These are phyloP conservation scores for Leucocoprinus birnbaumii DNA, from an alignment of 768 basidiomycete species.

Conservation along the genomic window DNA sequence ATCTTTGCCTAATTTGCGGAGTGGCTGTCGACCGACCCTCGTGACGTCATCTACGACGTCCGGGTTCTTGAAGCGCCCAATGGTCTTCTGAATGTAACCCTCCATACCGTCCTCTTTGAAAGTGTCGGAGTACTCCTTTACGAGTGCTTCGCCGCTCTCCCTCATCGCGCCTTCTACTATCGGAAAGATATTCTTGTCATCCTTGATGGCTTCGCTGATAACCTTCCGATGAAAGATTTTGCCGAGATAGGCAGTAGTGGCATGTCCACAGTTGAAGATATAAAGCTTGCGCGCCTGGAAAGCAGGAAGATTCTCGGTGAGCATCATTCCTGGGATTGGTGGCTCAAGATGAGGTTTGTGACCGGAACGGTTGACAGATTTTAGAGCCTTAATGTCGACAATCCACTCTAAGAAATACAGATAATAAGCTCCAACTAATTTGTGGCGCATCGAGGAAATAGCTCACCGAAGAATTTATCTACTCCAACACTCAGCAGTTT, in stretches of 20 bases:
- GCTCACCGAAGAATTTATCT: constrained; percentile 9
- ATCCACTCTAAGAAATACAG: constrained; percentile 4
- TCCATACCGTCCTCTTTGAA: constrained; percentile 4
- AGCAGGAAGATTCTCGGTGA: constrained; percentile 8
- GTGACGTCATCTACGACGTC: constrained; percentile 5
- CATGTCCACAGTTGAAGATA: constrained; percentile 8
- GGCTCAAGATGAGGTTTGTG: background rate
- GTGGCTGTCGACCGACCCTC: constrained; percentile 4
- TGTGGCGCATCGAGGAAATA: background rate
- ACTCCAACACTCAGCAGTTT: constrained; percentile 4
- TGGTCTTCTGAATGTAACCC: constrained; percentile 6
- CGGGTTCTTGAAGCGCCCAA: constrained; percentile 6
- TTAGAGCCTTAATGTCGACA: constrained; percentile 5
- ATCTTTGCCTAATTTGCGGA: constrained; percentile 8
- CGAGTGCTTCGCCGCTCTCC: constrained; percentile 1
- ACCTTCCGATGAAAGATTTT: background rate
- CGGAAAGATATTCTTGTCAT: background rate
- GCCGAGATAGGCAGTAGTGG: constrained; percentile 8
- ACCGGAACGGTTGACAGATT: constrained; percentile 2
- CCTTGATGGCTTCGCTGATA: background rate
- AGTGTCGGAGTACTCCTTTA: constrained; percentile 3
- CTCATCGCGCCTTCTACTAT: constrained; percentile 4
- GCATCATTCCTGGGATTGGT: constrained; percentile 3
- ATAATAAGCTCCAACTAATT: background rate
- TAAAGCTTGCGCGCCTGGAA: constrained; percentile 9